Evolutionary conservation across 2,329 filamentous ascomycete genomes (phyloP), one percentile per base, ranked within the genome.

Genomic region (Aspergillus sp.): DNA sequence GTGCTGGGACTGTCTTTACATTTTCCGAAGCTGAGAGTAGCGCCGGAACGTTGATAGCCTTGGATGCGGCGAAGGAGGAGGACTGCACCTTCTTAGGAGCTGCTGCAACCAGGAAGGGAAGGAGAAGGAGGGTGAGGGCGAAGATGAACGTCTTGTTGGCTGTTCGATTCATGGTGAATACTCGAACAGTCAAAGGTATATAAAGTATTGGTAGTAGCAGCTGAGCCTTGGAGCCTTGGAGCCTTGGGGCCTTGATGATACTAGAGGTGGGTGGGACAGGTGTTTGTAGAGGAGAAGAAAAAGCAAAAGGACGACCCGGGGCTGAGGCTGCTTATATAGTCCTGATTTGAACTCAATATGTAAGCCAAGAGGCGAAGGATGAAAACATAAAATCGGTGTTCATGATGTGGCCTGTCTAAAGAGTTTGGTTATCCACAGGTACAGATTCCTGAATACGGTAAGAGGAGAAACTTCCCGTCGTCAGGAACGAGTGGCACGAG

Each of bases 1-100:
- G 50, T 3, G 61, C 57, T 0, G 68, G 68, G n/a, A 69, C 62
- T 3, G 33, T 56, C 14, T 51, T 69, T 8, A 66, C 64, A 39
- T 62, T 62, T 2, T 65, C 62, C 23, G 66, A 67, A 4, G 69
- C 68, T 12, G 57, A 62, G 27, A 68, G 56, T 21, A 72, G 40
- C 0, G 66, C 66, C 19, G 67, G 56, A 8, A 69, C 65, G 6
- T 67, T 66, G 14, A 70, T 55, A 1, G 64, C 62, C 0, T 62
- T 55, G 2, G 67, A 61, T 19, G 69, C 70, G 3, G 66, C 61
- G 48, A 72, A 72, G 27, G 58, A 69, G 39, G 51, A 46, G 11
- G 46, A 23, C 4, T 50, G 23, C 31, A 58, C 50, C 15, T 31
- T 49, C 39, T 55, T 55, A 15, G 17, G 21, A 33, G 40, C 37